Evolutionary conservation across 768 basidiomycete genomes (phyloP).

Genomic region (Sporobolomyces pararoseus): DNA sequence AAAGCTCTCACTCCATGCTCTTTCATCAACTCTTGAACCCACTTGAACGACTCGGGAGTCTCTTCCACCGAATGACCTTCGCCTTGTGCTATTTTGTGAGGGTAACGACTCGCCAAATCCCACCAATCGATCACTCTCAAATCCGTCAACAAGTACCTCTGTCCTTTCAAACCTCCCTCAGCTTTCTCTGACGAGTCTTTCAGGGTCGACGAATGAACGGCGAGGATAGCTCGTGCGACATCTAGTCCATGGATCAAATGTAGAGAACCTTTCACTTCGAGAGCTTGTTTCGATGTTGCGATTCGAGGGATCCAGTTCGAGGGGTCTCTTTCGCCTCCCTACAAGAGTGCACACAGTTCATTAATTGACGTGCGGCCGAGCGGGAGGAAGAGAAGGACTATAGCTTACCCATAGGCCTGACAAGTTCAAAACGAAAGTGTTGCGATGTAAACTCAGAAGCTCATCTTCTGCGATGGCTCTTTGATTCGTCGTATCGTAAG

Average conservation of each 20-base stretch:
- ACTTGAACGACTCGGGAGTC: slow-evolving; percentile 53
- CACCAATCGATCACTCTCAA: slow-evolving; percentile 61
- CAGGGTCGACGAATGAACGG: slow-evolving; percentile 53
- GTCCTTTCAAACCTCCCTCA: neutral
- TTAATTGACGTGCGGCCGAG: too few relatives aligned
- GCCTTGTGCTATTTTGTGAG: neutral
- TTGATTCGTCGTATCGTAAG: slow-evolving; percentile 51
- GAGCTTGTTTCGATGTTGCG: slow-evolving; percentile 59
- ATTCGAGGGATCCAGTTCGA: slow-evolving; percentile 58
- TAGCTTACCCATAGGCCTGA: slow-evolving; percentile 57
- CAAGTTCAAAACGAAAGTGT: slow-evolving; percentile 61
- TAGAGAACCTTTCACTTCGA: slow-evolving; percentile 59
- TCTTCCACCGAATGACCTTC: neutral
- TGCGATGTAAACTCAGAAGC: slow-evolving; percentile 54
- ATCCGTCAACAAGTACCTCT: slow-evolving; percentile 40
- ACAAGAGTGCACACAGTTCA: too few relatives aligned
- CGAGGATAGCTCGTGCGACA: slow-evolving; percentile 60
- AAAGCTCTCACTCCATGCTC: slow-evolving; percentile 56
- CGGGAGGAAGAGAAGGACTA: too few relatives aligned
- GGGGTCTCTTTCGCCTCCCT: slow-evolving; percentile 56
- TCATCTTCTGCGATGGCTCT: slow-evolving; percentile 59
- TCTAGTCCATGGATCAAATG: slow-evolving; percentile 63
- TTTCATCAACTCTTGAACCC: slow-evolving; percentile 62
- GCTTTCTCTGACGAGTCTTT: neutral
- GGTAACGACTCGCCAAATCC: slow-evolving; percentile 61